Conservation (phyloP, 768 basidiomycete genomes). For the Hysterangium stoloniferum region DNA sequence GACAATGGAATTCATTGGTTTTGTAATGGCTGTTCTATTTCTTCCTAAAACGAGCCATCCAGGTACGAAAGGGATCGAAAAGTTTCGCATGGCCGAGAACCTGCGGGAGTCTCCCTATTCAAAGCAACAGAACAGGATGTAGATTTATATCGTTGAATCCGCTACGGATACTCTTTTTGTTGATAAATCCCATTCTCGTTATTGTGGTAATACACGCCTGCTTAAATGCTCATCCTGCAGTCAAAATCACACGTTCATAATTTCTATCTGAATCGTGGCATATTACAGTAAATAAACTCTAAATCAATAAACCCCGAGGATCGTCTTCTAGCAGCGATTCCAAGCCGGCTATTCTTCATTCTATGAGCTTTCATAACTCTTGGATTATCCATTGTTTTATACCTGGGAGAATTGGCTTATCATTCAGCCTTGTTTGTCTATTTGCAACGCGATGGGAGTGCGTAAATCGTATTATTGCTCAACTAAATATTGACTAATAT, state of each 20-base stretch:
- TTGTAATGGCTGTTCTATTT: neutral
- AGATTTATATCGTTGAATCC: conserved; percentile 27
- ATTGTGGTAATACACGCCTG: neutral
- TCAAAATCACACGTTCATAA: conserved; percentile 18
- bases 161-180: no score
- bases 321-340: conserved; percentile 45
- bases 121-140: neutral
- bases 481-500: neutral
- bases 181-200: neutral
- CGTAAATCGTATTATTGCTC: conserved; percentile 16
- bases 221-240: neutral
- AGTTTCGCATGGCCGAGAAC: no score
- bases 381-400: conserved; percentile 48
- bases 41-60: conserved; percentile 8
- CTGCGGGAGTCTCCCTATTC: conserved; percentile 5
- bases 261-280: neutral
- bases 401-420: conserved; percentile 40
- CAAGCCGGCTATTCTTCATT: conserved; percentile 39
- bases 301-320: conserved; percentile 50
- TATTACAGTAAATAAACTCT: neutral
- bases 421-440: conserved; percentile 43
- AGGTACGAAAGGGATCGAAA: conserved; percentile 42
- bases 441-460: conserved; percentile 59
- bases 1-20: neutral
- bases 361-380: conserved; percentile 44